These are phyloP conservation scores for Boletus edulis DNA, from an alignment of 768 basidiomycete species.

Conservation along the genomic window DNA sequence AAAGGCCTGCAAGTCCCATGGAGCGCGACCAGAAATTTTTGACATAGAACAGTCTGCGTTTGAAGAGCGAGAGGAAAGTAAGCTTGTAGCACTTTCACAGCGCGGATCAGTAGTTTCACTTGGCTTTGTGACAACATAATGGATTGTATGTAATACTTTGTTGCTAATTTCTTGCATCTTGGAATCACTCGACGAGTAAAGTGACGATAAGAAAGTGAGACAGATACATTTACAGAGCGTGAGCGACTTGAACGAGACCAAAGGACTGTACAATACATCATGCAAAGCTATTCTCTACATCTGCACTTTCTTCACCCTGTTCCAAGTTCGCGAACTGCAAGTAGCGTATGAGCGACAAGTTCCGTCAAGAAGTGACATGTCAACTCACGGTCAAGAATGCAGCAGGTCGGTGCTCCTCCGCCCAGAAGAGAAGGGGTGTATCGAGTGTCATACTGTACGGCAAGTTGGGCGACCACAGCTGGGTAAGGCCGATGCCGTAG, in stretches of 20 bases:
- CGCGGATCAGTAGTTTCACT: conserved; percentile 55
- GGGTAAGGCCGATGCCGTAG: conserved; percentile 91
- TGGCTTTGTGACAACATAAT: conserved; percentile 46
- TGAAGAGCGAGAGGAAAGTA: conserved; percentile 9
- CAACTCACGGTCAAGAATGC: conserved; percentile 85
- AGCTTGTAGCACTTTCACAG: conserved; percentile 40
- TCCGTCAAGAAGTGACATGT: neutral
- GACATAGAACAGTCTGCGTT: conserved; percentile 11
- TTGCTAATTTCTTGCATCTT: conserved; percentile 17
- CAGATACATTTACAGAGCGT: conserved; percentile 18
- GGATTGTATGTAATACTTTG: conserved; percentile 6
- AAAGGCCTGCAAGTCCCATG: conserved; percentile 50
- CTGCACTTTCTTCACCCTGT: conserved; percentile 88
- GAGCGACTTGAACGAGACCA: neutral
- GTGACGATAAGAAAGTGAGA: neutral
- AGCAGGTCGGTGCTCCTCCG: conserved; percentile 90
- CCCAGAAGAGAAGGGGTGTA: conserved; percentile 95
- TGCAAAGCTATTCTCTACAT: conserved; percentile 93
- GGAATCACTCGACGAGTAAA: neutral
- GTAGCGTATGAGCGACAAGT: neutral
- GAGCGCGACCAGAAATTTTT: conserved; percentile 13
- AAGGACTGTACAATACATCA: conserved; percentile 38
- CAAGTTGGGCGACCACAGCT: conserved; percentile 82
- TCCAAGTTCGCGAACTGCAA: conserved; percentile 85
- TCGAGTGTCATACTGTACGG: conserved; percentile 84